phyloP scores from a whole-genome alignment of 257 asterid species.

The Mitragyna speciosa region DNA sequence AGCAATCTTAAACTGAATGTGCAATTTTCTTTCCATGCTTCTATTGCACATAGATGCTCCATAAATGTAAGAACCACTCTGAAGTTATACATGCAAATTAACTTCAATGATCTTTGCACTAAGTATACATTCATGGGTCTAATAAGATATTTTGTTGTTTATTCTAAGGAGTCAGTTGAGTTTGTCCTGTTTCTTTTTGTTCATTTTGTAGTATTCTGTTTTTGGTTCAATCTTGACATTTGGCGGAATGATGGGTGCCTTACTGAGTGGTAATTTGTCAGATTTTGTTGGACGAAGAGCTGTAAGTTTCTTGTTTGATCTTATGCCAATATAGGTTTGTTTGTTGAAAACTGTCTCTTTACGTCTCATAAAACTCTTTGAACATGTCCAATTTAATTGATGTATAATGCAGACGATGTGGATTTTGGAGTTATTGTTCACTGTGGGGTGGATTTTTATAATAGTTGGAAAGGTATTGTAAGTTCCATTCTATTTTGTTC shows the following conservation, averaged over 20 bases:
- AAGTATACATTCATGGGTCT: background rate
- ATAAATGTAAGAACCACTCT: background rate
- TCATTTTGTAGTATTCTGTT: slow-evolving; percentile 21
- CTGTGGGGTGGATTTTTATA: slow-evolving; percentile 21
- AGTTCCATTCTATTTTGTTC: background rate
- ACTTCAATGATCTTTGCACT: background rate
- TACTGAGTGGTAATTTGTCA: slow-evolving; percentile 24
- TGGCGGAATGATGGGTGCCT: slow-evolving; percentile 30
- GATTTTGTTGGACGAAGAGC: slow-evolving; percentile 29
- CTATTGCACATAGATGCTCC: background rate
- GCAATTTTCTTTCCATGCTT: background rate
- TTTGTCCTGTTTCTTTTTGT: background rate
- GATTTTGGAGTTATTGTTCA: slow-evolving; percentile 24
- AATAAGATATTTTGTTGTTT: background rate
- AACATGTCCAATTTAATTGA: background rate
- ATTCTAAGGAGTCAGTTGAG: background rate
- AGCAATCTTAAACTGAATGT: background rate
- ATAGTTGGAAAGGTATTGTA: slow-evolving; percentile 21
- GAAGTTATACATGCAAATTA: background rate
- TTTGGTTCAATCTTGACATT: slow-evolving; percentile 27
- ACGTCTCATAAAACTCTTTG: background rate
- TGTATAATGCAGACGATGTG: slow-evolving; percentile 26
- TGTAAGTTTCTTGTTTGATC: slow-evolving; percentile 12
- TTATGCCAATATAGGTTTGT: background rate
- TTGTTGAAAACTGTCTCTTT: background rate